Evolutionary conservation across 1,284 basidiomycete genomes (phyloP).

Genomic region (Leucoagaricus sp.): DNA sequence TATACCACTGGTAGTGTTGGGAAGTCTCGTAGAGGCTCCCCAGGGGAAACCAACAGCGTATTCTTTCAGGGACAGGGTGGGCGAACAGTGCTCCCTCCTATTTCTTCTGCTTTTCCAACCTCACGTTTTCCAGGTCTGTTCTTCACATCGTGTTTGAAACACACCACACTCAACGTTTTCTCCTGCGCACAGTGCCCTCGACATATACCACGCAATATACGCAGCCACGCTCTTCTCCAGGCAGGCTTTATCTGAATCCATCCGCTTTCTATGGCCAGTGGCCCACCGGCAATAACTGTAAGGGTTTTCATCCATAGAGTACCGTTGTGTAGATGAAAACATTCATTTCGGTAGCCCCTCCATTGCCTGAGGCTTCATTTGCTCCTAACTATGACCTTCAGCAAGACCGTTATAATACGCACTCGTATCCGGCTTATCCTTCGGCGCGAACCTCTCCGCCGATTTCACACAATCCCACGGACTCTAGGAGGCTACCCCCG

Average conservation of each 20-base stretch:
- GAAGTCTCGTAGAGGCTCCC: conserved; percentile 62
- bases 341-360: conserved; percentile 39
- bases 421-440: conserved; percentile 46
- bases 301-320: conserved; percentile 27
- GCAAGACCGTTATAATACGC: conserved; percentile 57
- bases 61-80: conserved; percentile 81
- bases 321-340: conserved; percentile 12
- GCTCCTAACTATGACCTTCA: conserved; percentile 51
- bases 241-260: conserved; percentile 43
- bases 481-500: conserved; percentile 41
- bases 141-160: conserved; percentile 47
- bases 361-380: conserved; percentile 42
- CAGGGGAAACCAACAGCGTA: conserved; percentile 59
- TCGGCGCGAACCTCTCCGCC: conserved; percentile 46
- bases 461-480: conserved; percentile 36
- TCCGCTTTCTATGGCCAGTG: conserved; percentile 50
- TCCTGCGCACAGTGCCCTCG: conserved; percentile 51
- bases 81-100: conserved; percentile 83
- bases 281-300: conserved; percentile 49
- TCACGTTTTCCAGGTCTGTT: conserved; percentile 86
- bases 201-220: conserved; percentile 58
- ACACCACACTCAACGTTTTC: conserved; percentile 54
- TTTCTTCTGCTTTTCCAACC: conserved; percentile 80
- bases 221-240: conserved; percentile 62
- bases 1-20: conserved; percentile 47